Base-by-base conservation (phyloP, 1,139 yeast genomes). In the Trichomonascaceae sp. region DNA sequence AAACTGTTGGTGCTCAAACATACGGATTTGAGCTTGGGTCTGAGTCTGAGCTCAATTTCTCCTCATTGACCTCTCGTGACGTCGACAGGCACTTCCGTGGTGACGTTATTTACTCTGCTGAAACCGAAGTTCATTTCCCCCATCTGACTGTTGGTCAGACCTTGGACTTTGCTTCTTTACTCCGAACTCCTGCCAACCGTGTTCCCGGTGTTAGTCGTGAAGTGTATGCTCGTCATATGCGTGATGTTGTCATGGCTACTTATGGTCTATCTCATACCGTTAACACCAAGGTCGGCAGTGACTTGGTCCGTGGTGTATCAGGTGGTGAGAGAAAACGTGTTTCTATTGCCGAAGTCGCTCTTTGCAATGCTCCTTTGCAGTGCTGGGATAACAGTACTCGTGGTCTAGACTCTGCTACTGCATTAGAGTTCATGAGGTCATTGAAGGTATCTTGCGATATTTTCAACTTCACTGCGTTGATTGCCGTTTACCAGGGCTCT, bases 351-450 rank as follows among this genome's bases (percentile, higher is more conserved):
- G 87, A 83, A 54, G 85, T 85, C 7, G 71, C 80, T 62, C 81
- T 84, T 18, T 76, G 81, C 67, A 72, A 79, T 52, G 85, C 82
- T 20, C 72, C 80, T 17, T 70, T 84, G 49, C 82, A 82, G 62
- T 80, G 84, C 65, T 84, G 87, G 86, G 90, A 84, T 73, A 84
- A 84, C 63, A 84, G 88, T n/a, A 84, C 89, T n/a, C 76, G 88
- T 70, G 89, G 89, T 66, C 74, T 84, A 57, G 89, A 84, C 72
- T 83, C 89, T 20, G 81, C 87, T 8, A 83, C 89, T 19, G 89
- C 89, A 24, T 74, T 84, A 61, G 88, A 83, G 63, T 84, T 78
- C 64, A 80, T 85, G 51, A 79, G 77, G 64, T 85, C 86, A 52
- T 74, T 84, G 47, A 79, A 85, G 66, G 77, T 84, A 1, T 75